Percentiles rank a stretch among this genome's conserved stretches.
These are phyloP conservation scores for Myriosclerotinia scirpicola DNA, from an alignment of 2,329 filamentous ascomycete genomes.

Conservation along the genomic window DNA sequence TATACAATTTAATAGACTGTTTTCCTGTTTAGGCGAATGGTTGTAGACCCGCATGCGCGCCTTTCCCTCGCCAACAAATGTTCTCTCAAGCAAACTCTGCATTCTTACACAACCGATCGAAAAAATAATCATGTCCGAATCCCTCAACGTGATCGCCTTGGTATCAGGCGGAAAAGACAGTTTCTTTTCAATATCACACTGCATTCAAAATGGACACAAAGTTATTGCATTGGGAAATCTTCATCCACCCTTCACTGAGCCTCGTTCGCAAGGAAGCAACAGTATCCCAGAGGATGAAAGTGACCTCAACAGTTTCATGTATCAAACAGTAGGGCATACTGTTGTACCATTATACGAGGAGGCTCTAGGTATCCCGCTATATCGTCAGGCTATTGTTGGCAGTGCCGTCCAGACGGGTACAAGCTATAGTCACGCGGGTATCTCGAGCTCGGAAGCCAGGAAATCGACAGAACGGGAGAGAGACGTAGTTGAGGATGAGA, in stretches of 20 bases:
- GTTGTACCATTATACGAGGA: constrained; percentile 81
- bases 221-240: constrained; percentile 89
- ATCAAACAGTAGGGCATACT: constrained; percentile 91
- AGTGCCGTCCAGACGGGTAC: constrained; percentile 67
- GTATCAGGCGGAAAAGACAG: constrained; percentile 98
- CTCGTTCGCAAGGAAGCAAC: not conserved
- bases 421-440: constrained; percentile 56
- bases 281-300: constrained; percentile 45
- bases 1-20: not conserved
- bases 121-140: constrained; percentile 45
- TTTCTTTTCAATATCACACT: constrained; percentile 90
- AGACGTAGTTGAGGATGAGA: constrained; percentile 63
- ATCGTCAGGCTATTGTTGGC: constrained; percentile 74
- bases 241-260: constrained; percentile 53
- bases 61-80: not conserved
- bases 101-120: not conserved
- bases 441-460: constrained; percentile 30
- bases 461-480: not conserved
- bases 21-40: not conserved
- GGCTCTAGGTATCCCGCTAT: constrained; percentile 79
- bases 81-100: constrained; percentile 11
- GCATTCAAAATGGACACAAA: constrained; percentile 78
- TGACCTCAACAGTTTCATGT: constrained; percentile 98
- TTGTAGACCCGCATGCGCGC: too few relatives aligned
- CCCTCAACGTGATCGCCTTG: constrained; percentile 79